Percentiles rank a stretch among this genome's conserved stretches.
phyloP scores from a whole-genome alignment of 805 yeast genomes.

The Lipomyces yamadae region DNA sequence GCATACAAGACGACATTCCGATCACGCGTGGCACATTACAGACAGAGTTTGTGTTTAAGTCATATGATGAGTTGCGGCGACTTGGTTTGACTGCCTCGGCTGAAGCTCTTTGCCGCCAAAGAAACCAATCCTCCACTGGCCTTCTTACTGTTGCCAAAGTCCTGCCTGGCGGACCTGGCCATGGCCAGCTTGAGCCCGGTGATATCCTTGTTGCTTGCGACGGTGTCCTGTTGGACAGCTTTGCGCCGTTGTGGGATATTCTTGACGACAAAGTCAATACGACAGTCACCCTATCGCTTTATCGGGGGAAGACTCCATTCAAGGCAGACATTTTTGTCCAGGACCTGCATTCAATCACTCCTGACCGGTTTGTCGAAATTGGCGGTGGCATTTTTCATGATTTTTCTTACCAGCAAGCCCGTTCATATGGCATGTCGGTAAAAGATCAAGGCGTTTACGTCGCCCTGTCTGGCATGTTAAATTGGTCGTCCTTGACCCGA shows the following conservation, averaged over 20 bases:
- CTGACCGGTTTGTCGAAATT: slow-evolving; percentile 29
- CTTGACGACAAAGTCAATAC: slow-evolving; percentile 24
- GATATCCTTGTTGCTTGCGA: slow-evolving; percentile 34
- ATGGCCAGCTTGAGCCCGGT: slow-evolving; percentile 34
- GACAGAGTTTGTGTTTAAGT: slow-evolving; percentile 31
- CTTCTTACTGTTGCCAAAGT: slow-evolving; percentile 30
- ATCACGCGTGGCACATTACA: slow-evolving; percentile 35
- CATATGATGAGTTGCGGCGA: slow-evolving; percentile 35
- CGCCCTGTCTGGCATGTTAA: slow-evolving; percentile 34
- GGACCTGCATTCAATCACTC: slow-evolving; percentile 35
- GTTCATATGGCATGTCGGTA: slow-evolving; percentile 34
- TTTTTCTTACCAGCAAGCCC: slow-evolving; percentile 35
- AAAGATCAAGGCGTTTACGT: slow-evolving; percentile 35
- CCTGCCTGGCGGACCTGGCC: slow-evolving; percentile 34
- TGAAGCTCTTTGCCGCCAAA: slow-evolving; percentile 28
- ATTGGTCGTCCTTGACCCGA: slow-evolving; percentile 31
- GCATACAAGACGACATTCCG: slow-evolving; percentile 26
- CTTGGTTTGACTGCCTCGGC: slow-evolving; percentile 28
- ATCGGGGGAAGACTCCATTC: slow-evolving; percentile 18
- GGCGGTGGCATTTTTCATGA: slow-evolving; percentile 37
- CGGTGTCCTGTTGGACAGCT: slow-evolving; percentile 19
- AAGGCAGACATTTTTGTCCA: slow-evolving; percentile 21
- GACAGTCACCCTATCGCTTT: slow-evolving; percentile 17
- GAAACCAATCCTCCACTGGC: slow-evolving; percentile 25
- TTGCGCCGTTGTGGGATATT: slow-evolving; percentile 31